Base-by-base conservation (phyloP, 805 yeast species). In the Candida nitratophila region DNA sequence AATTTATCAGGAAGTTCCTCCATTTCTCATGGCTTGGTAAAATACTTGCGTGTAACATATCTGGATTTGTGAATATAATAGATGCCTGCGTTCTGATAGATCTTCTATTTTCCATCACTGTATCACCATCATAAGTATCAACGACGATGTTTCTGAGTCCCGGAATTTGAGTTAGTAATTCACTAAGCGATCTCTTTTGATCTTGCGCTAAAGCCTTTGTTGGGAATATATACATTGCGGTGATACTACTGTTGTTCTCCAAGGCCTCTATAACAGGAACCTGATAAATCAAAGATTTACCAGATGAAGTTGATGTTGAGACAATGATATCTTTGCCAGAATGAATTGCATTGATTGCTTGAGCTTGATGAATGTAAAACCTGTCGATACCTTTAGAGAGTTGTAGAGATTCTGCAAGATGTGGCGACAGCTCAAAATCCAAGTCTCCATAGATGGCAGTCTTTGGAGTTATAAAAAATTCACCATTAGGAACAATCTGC, bases 171-270 rank as follows among this genome's bases (percentile, higher is more conserved):
- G 70, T 63, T 37, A 83, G 63, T 11, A 85, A 63, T 20, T 75
- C 79, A 40, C 73, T 71, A 44, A 93, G 65, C n/a, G 95, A 80
- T 49, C 96, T 69, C 54, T 83, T 83, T 62, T 93, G 99, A 68
- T 93, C 99, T 57, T 93, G 99, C 0, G 99, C 98, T 42, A 93
- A 69, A 0, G 99, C 99, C 57, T 93, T 93, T 0, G 99, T 93
- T 2, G 99, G 99, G 54, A 93, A 93, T 12, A 93, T 81, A 54
- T 85, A 89, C 69, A 95, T 70, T 10, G 96, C 85, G 0, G 95
- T 86, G 4, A 75, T 53, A 29, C 65, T 66, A 11, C 66, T 65
- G 37, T 59, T 69, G 10, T 57, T 53, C 37, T 75, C 70, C 42
- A 72, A 63, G 41, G 65, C 71, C 41, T 71, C 68, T 10, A 90